Percentiles rank a stretch among this genome's conserved stretches.
Conservation (phyloP, 371 early-diverging fungal genomes). For the Batkoa obscura region DNA sequence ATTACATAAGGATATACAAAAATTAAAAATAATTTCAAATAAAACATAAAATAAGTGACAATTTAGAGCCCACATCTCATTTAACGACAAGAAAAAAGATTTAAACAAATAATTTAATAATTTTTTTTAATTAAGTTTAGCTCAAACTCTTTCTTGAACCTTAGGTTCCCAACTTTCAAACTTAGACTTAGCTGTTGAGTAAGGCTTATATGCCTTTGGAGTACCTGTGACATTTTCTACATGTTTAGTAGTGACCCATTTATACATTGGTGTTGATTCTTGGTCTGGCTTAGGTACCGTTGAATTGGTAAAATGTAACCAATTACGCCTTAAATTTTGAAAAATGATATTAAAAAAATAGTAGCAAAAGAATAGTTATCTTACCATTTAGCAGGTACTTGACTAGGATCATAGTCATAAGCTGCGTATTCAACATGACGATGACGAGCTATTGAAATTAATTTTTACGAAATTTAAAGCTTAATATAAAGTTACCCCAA, state of each 20-base stretch:
- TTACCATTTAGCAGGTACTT: constrained; percentile 83
- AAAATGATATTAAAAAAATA: background rate
- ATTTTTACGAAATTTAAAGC: background rate
- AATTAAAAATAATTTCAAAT: too few species aligned
- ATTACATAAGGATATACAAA: too few species aligned
- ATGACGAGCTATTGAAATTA: constrained; percentile 37
- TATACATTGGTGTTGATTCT: constrained; percentile 22
- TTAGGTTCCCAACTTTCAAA: constrained; percentile 55
- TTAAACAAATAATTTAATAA: too few species aligned
- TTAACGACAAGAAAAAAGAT: too few species aligned
- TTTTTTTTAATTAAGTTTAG: too few species aligned
- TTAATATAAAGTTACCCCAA: constrained; percentile 21
- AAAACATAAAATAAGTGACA: too few species aligned
- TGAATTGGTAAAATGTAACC: constrained; percentile 71
- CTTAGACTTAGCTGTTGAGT: constrained; percentile 73
- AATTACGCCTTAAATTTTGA: constrained; percentile 16
- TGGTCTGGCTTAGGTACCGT: constrained; percentile 44
- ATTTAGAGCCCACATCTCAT: too few species aligned
- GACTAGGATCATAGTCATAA: constrained; percentile 49
- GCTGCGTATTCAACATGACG: constrained; percentile 76
- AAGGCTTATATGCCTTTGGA: constrained; percentile 52
- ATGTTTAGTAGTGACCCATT: constrained; percentile 16
- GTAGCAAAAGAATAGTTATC: background rate
- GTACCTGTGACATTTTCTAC: constrained; percentile 51
- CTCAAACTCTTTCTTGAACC: constrained; percentile 27